Conservation (phyloP, 1,284 basidiomycete genomes). For the Fomitopsis pinicola region DNA sequence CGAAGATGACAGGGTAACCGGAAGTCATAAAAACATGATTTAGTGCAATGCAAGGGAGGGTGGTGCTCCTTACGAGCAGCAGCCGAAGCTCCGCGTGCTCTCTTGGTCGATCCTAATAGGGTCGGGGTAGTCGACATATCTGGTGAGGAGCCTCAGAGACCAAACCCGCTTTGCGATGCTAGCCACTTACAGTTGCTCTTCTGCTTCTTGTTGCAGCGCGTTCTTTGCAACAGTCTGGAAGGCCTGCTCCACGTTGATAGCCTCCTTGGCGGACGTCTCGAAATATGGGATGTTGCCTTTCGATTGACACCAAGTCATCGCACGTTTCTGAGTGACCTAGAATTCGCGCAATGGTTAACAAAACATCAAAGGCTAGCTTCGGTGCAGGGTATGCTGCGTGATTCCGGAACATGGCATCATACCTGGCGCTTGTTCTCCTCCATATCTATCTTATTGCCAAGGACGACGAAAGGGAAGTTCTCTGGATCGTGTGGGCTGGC, state of each 20-base stretch:
- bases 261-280: constrained; percentile 99
- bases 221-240: constrained; percentile 99
- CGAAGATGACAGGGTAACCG: constrained; percentile 21
- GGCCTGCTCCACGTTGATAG: constrained; percentile 99
- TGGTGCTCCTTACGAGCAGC: constrained; percentile 68
- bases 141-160: constrained; percentile 28
- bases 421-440: constrained; percentile 99
- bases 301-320: constrained; percentile 99
- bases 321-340: constrained; percentile 97
- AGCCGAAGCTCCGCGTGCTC: constrained; percentile 87
- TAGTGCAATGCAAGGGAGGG: constrained; percentile 3
- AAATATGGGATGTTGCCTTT: constrained; percentile 99
- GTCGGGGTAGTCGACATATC: constrained; percentile 98
- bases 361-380: not conserved
- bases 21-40: constrained; percentile 16
- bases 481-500: constrained; percentile 98
- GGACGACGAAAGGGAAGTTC: constrained; percentile 98
- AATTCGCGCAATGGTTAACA: not conserved
- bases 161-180: not conserved
- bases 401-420: constrained; percentile 17
- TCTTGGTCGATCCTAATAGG: constrained; percentile 97
- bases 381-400: too few species aligned
- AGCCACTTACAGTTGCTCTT: constrained; percentile 83
- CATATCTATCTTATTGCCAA: constrained; percentile 99
- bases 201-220: constrained; percentile 94